A percentile compares a stretch with the other conserved stretches of the same genome.
phyloP scores from a whole-genome alignment of 768 basidiomycete species.

The Suillus discolor region DNA sequence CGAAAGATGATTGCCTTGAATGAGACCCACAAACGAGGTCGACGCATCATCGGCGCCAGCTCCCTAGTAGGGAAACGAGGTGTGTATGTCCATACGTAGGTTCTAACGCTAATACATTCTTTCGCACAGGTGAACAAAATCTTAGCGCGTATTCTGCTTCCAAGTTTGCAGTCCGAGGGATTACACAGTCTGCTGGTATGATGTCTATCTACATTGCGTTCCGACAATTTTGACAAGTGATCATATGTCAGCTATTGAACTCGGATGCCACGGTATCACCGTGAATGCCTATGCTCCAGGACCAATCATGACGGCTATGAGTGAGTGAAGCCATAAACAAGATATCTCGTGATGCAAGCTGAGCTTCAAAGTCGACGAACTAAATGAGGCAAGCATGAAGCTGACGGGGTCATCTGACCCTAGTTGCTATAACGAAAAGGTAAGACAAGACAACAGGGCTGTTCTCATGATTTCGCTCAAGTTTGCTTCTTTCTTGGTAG shows the following conservation, averaged over 20 bases:
- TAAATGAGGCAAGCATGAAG: conserved; percentile 8
- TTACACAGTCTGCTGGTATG: conserved; percentile 27
- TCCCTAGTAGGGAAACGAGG: conserved; percentile 32
- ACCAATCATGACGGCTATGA: conserved; percentile 28
- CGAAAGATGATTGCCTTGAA: conserved; percentile 36
- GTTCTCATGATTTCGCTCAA: not conserved
- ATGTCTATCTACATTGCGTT: not conserved
- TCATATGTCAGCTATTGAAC: conserved; percentile 25
- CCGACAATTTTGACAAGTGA: not conserved
- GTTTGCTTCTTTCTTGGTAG: not conserved
- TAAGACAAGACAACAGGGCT: not conserved
- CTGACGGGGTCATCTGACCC: conserved; percentile 3
- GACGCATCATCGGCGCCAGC: conserved; percentile 36
- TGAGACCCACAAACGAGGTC: conserved; percentile 37
- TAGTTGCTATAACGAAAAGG: not conserved
- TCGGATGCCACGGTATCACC: conserved; percentile 26
- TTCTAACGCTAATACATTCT: not conserved
- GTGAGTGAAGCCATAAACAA: conserved; percentile 12
- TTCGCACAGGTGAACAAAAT: not conserved
- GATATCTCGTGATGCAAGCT: not conserved
- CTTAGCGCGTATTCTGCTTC: conserved; percentile 27
- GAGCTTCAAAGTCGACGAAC: not conserved
- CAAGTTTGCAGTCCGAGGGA: conserved; percentile 34
- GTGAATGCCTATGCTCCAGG: conserved; percentile 34
- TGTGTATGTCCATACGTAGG: not conserved